A percentile compares a stretch with the other conserved stretches of the same genome.
phyloP scores from a whole-genome alignment of 2,329 filamentous ascomycete species.

The Verticillium zaregamsianum region DNA sequence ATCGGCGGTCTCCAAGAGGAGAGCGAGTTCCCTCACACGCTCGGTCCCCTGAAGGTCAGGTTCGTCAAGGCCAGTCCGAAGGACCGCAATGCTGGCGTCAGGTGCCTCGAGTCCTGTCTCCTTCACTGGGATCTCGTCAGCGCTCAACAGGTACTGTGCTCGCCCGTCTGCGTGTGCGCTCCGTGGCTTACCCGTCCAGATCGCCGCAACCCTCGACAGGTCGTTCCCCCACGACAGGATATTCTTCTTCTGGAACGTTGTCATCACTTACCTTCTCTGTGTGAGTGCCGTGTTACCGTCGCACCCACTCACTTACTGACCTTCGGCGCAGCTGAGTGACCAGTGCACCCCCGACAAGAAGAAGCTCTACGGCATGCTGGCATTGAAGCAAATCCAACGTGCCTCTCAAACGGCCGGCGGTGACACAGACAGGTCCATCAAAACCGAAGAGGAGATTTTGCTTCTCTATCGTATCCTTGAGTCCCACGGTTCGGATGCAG shows the following conservation, averaged over 20 bases:
- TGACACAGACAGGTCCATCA: conserved; percentile 26
- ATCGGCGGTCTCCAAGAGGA: conserved; percentile 31
- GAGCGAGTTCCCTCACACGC: conserved; percentile 38
- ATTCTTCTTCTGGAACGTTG: conserved; percentile 52
- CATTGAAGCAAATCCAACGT: conserved; percentile 46
- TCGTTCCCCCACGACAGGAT: conserved; percentile 42
- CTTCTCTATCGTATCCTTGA: conserved; percentile 44
- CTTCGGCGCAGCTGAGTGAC: conserved; percentile 33
- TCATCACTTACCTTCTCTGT: conserved; percentile 48
- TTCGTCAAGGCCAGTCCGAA: conserved; percentile 51
- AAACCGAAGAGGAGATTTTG: conserved; percentile 45
- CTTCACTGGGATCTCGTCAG: conserved; percentile 51
- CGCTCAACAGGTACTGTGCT: conserved; percentile 46
- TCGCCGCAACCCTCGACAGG: conserved; percentile 49
- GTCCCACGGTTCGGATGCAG: conserved; percentile 35
- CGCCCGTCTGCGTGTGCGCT: neutral
- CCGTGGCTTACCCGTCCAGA: conserved; percentile 29
- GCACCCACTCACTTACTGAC: neutral
- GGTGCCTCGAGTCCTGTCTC: conserved; percentile 49
- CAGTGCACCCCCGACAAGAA: conserved; percentile 44
- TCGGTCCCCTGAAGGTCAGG: conserved; percentile 45
- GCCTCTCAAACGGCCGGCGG: conserved; percentile 20
- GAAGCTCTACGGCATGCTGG: conserved; percentile 47
- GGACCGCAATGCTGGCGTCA: conserved; percentile 33
- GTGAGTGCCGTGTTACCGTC: conserved; percentile 23